Base-by-base conservation (phyloP, 2,329 filamentous ascomycete genomes). In the Fusarium stilboides region DNA sequence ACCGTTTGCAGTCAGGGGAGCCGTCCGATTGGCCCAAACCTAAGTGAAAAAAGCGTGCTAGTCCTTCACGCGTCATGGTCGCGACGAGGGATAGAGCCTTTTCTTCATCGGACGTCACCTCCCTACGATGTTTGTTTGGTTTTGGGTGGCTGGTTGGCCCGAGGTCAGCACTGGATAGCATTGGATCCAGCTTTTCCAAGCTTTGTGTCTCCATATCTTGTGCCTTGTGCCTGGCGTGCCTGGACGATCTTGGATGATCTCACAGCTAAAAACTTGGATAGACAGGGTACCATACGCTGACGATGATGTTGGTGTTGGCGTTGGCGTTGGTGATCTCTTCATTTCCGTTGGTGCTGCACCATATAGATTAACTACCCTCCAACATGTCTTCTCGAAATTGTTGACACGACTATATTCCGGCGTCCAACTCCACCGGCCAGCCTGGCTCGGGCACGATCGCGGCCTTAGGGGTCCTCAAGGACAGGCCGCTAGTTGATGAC, bases 31-130 rank as follows among this genome's bases (percentile, higher is more conserved):
- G 72, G 71, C 28, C 28, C 39, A 40, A 13, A 24, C 22, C 22
- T 24, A 24, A 33, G 7, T 8, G 26, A 7, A 57, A 64, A 53
- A 50, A 36, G 55, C 57, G 62, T 57, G 65, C 65, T 65, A 66
- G 49, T 31, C 53, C 44, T 62, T 54, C 62, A 65, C 73, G 73
- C 73, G 73, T 75, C 73, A 71, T 65, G 22, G 73, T 74, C 73
- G 73, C 71, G 73, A 73, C 59, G 43, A 54, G 60, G 19, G 31
- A 55, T 40, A 22, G 17, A 36, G 40, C 13, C 15, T 53, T 39
- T 26, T 55, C 33, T 45, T 36, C 26, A 50, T 33, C 17, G 28
- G 34, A 57, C 44, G 55, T 65, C 62, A 45, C 31, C 20, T 26
- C 17, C 26, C 46, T 39, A 42, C 42, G 40, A n/a, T 42, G 51